Evolutionary conservation across 108 stramenopile genomes (phyloP).

Genomic region (Craspedostauros australis): DNA sequence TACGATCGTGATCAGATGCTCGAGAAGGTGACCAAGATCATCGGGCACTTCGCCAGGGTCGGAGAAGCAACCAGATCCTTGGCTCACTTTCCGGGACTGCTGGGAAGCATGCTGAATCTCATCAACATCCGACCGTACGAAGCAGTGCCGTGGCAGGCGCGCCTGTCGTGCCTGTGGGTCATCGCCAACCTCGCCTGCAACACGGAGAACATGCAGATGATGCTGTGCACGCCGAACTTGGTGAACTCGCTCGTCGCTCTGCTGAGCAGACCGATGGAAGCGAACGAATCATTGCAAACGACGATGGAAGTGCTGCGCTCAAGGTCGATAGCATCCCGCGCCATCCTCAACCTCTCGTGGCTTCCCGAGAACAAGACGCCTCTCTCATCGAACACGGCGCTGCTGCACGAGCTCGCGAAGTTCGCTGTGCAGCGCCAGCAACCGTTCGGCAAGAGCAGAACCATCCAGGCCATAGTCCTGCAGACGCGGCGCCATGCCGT

Average conservation of each 20-base stretch:
- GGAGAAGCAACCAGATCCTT: slow-evolving; percentile 33
- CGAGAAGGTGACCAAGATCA: slow-evolving; percentile 35
- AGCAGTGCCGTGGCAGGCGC: slow-evolving; percentile 35
- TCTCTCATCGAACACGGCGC: slow-evolving; percentile 24
- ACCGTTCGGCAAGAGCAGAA: slow-evolving; percentile 23
- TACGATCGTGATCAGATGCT: slow-evolving; percentile 28
- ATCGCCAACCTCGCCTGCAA: slow-evolving; percentile 63
- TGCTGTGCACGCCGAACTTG: slow-evolving; percentile 43
- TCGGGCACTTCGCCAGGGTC: slow-evolving; percentile 63
- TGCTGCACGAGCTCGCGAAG: slow-evolving; percentile 27
- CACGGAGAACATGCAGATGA: slow-evolving; percentile 61
- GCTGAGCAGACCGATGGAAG: slow-evolving; percentile 14
- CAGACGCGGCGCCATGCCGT: slow-evolving; percentile 43
- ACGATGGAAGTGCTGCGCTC: slow-evolving; percentile 44
- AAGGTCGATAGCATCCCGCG: slow-evolving; percentile 39
- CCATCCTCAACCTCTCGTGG: slow-evolving; percentile 58
- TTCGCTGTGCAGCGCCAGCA: slow-evolving; percentile 29
- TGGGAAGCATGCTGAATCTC: slow-evolving; percentile 23
- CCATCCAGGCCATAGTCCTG: slow-evolving; percentile 31
- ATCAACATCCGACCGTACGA: slow-evolving; percentile 28
- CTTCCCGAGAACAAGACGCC: slow-evolving; percentile 44
- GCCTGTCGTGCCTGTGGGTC: slow-evolving; percentile 51
- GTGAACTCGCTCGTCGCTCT: slow-evolving; percentile 33
- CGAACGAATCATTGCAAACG: slow-evolving; percentile 25
- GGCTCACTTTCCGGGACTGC: slow-evolving; percentile 43